These are phyloP conservation scores for Flagelloscypha sp. DNA, from an alignment of 768 basidiomycete genomes.

Conservation along the genomic window DNA sequence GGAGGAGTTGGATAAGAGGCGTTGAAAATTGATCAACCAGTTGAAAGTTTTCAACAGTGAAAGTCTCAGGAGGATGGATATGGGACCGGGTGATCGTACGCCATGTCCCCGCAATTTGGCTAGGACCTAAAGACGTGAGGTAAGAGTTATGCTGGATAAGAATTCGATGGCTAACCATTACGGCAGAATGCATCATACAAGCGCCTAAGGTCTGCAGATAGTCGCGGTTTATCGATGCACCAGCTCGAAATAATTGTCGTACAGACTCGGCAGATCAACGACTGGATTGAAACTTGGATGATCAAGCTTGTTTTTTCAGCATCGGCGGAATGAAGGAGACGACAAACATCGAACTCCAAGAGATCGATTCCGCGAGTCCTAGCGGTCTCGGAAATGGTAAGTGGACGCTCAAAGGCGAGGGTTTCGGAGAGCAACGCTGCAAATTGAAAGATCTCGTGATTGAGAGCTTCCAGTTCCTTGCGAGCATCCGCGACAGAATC, in stretches of 20 bases:
- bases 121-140: too few relatives aligned
- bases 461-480: slow-evolving; percentile 36
- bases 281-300: slow-evolving; percentile 24
- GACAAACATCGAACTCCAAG: slow-evolving; percentile 10
- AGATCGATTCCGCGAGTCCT: neutral
- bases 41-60: slow-evolving; percentile 34
- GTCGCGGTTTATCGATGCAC: slow-evolving; percentile 35
- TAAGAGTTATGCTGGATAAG: too few relatives aligned
- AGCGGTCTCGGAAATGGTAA: slow-evolving; percentile 10
- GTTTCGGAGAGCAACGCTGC: slow-evolving; percentile 42
- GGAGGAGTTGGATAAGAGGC: slow-evolving; percentile 30
- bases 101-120: too few relatives aligned
- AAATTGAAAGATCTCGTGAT: slow-evolving; percentile 42
- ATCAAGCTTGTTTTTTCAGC: slow-evolving; percentile 19
- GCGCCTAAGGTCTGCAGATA: too few relatives aligned
- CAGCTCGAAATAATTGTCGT: slow-evolving; percentile 32
- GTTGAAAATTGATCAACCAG: slow-evolving; percentile 33
- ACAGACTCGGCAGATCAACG: slow-evolving; percentile 29
- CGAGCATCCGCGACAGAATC: slow-evolving; percentile 43
- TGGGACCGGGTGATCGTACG: too few relatives aligned
- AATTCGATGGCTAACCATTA: too few relatives aligned
- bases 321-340: too few relatives aligned
- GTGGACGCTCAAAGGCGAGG: slow-evolving; percentile 20
- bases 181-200: too few relatives aligned
- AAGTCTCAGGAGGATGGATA: too few relatives aligned